Evolutionary conservation across 768 basidiomycete genomes (phyloP).

Genomic region (Rhodosporidiobolus sp.): DNA sequence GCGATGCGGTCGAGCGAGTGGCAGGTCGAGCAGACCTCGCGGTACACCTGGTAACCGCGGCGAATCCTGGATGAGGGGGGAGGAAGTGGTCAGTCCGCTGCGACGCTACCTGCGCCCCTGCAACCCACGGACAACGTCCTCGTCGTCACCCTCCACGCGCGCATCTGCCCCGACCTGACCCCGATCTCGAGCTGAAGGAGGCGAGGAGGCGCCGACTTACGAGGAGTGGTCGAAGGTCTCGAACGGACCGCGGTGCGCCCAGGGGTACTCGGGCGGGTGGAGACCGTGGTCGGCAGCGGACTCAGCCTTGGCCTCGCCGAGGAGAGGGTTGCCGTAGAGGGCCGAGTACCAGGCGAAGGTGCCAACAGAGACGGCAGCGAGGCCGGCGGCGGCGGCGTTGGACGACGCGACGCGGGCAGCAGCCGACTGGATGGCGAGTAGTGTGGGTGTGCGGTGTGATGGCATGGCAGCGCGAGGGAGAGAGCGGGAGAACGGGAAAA

Average conservation of each 20-base stretch:
- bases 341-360: slow-evolving; percentile 96
- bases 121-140: neutral
- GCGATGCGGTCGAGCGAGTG: slow-evolving; percentile 99
- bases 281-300: slow-evolving; percentile 90
- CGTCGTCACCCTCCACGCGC: neutral
- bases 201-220: slow-evolving; percentile 55
- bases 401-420: slow-evolving; percentile 17
- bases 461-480: neutral
- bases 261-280: slow-evolving; percentile 80
- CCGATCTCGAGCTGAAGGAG: neutral
- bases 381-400: slow-evolving; percentile 21
- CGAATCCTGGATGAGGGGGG: slow-evolving; percentile 65
- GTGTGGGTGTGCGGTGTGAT: neutral
- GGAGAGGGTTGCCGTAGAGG: slow-evolving; percentile 86
- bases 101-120: no score
- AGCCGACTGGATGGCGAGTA: slow-evolving; percentile 2
- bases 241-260: slow-evolving; percentile 81
- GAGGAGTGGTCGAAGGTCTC: slow-evolving; percentile 96
- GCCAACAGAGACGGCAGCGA: slow-evolving; percentile 62
- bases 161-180: neutral
- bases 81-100: neutral
- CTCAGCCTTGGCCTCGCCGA: slow-evolving; percentile 89
- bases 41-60: slow-evolving; percentile 93
- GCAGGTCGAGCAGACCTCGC: slow-evolving; percentile 97
- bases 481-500: slow-evolving; percentile 2